Evolutionary conservation across 2,329 filamentous ascomycete genomes (phyloP), one percentile per base, ranked within the genome.

Genomic region (Gnomoniopsis sp.): DNA sequence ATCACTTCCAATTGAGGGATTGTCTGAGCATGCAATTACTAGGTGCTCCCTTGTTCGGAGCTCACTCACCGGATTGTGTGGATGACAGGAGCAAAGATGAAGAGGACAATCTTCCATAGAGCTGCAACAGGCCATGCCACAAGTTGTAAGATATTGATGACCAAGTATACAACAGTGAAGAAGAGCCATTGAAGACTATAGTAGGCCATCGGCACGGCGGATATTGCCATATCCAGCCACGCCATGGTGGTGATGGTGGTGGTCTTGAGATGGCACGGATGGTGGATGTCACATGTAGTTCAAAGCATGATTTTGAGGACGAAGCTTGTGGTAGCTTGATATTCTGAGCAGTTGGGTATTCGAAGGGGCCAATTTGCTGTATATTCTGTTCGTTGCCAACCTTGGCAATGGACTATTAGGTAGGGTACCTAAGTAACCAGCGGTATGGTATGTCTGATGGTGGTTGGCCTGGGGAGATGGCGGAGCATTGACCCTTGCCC

Each of bases 11-110:
- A 30, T 8, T 30, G 26, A n/a, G 26, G 26, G 26, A 30, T 30
- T 30, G 26, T 4, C 26, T 30, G 26, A 21, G 41, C 41, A 44
- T 11, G 12, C 19, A 44, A 44, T 6, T 4, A 2, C 41, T 8
- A 11, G n/a, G 10, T 19, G 8, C 19, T 19, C 44, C 44, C 19
- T 19, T 11, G 3, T 19, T 10, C 8, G 4, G 34, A 21, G 36
- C 17, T 22, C 23, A 47, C 56, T 57, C 53, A 62, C 60, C 58
- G 53, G 36, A 55, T 17, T 2, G 58, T 63, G 14, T 57, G 58
- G 21, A 55, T 61, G 21, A 55, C 60, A 2, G 62, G 62, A 21
- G 60, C 49, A 2, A 64, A 46, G 26, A 61, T 8, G n/a, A 64
- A 57, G 21, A 64, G 49, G n/a, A 60, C 19, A 15, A 53, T n/a